A percentile compares a stretch with the other conserved stretches of the same genome.
These are phyloP conservation scores for Noccaea caerulescens DNA, from an alignment of 345 rosid genomes.

Conservation along the genomic window DNA sequence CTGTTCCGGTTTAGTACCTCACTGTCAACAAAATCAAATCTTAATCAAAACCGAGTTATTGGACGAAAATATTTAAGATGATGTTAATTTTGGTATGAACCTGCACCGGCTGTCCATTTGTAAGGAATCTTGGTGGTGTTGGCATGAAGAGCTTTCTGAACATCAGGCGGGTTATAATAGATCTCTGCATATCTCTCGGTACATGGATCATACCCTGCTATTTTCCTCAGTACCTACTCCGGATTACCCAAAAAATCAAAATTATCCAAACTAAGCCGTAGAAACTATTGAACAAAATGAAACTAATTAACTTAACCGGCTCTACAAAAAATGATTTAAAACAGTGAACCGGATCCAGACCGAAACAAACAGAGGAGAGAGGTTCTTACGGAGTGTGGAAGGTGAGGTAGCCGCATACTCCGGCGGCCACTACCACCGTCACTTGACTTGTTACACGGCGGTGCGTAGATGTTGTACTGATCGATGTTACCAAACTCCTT, in stretches of 20 bases:
- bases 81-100: slow-evolving; percentile 39
- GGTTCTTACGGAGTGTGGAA: slow-evolving; percentile 51
- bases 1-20: slow-evolving; percentile 84
- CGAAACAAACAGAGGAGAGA: slow-evolving; percentile 8
- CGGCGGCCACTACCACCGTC: slow-evolving; percentile 57
- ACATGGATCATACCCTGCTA: slow-evolving; percentile 97
- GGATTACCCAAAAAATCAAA: background rate
- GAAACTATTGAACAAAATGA: too few relatives aligned
- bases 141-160: slow-evolving; percentile 89
- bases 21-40: slow-evolving; percentile 44
- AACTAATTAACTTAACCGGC: slow-evolving; percentile 36
- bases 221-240: slow-evolving; percentile 55
- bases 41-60: background rate
- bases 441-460: slow-evolving; percentile 87
- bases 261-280: background rate
- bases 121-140: slow-evolving; percentile 72
- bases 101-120: slow-evolving; percentile 98
- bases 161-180: slow-evolving; percentile 89
- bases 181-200: slow-evolving; percentile 94
- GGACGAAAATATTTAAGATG: background rate
- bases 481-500: slow-evolving; percentile 94
- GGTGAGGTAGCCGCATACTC: slow-evolving; percentile 68
- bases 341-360: slow-evolving; percentile 16
- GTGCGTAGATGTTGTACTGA: slow-evolving; percentile 90
- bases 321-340: background rate